Conservation (phyloP, 495 filamentous ascomycete species). For the Penicillium angulare region DNA sequence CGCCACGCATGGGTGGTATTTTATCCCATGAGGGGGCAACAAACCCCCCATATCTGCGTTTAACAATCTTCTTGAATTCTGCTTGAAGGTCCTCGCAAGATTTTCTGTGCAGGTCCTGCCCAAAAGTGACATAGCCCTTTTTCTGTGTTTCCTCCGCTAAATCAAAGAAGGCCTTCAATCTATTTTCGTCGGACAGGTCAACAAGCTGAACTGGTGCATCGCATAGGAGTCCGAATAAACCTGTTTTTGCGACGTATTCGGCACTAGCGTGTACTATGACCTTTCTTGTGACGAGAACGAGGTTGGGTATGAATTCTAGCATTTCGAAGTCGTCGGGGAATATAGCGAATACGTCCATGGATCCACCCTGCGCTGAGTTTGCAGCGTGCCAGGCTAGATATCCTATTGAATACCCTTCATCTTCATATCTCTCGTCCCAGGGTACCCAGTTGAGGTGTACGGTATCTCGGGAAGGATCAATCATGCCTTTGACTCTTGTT, state of each 20-base stretch:
- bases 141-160: background rate
- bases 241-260: background rate
- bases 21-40: background rate
- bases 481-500: background rate
- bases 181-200: background rate
- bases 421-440: background rate
- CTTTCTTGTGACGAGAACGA: background rate
- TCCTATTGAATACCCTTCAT: background rate
- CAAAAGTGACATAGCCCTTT: background rate
- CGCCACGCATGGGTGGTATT: background rate
- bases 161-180: background rate
- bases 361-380: background rate
- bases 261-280: background rate
- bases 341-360: background rate
- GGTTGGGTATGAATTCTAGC: background rate
- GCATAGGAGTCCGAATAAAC: background rate
- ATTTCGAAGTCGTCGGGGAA: background rate
- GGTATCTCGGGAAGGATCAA: background rate
- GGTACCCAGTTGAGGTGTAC: background rate
- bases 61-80: background rate
- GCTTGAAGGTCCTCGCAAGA: background rate
- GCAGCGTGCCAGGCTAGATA: background rate
- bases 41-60: background rate
- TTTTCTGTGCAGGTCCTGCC: background rate
- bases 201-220: background rate